phyloP scores from a whole-genome alignment of 345 rosid genomes.

The Populus alba region DNA sequence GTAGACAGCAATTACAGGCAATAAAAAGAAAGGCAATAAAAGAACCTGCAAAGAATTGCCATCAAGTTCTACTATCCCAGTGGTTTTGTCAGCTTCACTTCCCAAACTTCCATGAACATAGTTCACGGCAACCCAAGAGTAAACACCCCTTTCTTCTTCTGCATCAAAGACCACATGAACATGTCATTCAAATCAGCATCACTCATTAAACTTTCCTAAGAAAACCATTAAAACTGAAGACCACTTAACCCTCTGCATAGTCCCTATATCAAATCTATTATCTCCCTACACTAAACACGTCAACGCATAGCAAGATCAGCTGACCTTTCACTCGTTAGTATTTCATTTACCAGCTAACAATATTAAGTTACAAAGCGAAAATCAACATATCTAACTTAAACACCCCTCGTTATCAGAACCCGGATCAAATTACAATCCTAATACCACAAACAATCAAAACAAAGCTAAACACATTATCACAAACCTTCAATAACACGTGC shows the following conservation, averaged over 20 bases:
- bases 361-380: background rate
- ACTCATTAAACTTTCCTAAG: background rate
- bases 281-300: background rate
- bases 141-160: slow-evolving; percentile 41
- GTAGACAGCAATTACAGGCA: background rate
- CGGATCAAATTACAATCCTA: background rate
- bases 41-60: slow-evolving; percentile 46
- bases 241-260: background rate
- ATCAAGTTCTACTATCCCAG: slow-evolving; percentile 46
- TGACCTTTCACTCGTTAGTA: background rate
- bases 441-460: background rate
- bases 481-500: slow-evolving; percentile 35
- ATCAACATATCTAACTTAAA: background rate
- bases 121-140: slow-evolving; percentile 47
- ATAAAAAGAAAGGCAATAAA: background rate
- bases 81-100: slow-evolving; percentile 36
- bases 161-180: slow-evolving; percentile 8
- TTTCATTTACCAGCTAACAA: background rate
- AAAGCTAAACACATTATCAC: background rate
- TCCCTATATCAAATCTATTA: background rate
- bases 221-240: background rate
- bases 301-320: background rate
- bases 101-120: slow-evolving; percentile 46
- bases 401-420: background rate
- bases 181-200: background rate